Percentiles rank a stretch among this genome's conserved stretches.
Evolutionary conservation across 768 basidiomycete genomes (phyloP).

Genomic region (Lactifluus hygrophoroides): DNA sequence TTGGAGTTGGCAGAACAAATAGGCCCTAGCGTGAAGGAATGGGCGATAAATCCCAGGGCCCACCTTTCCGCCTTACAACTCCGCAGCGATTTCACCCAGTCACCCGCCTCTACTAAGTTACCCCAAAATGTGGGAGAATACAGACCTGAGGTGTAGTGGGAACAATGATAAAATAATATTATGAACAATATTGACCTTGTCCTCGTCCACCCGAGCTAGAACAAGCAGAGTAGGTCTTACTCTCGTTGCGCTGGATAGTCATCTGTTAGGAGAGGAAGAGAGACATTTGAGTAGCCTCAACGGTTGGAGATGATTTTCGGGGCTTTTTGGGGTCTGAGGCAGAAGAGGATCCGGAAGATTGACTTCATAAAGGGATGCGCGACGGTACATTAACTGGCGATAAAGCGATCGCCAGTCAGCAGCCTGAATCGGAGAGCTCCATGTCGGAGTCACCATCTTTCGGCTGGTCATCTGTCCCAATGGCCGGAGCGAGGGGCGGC

Average conservation of each 20-base stretch:
- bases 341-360: neutral
- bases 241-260: neutral
- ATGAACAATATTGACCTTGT: neutral
- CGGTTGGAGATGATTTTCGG: no score
- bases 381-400: neutral
- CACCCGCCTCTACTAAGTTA: neutral
- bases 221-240: neutral
- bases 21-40: neutral
- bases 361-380: neutral
- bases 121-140: neutral
- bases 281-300: no score
- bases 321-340: no score
- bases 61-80: neutral
- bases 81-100: neutral
- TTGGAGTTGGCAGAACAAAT: neutral
- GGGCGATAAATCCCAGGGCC: neutral
- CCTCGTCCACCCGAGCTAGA: neutral
- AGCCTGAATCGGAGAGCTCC: constrained; percentile 30
- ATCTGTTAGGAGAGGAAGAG: neutral
- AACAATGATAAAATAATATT: no score
- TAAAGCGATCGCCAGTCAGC: neutral
- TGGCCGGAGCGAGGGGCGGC: neutral
- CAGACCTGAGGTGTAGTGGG: no score
- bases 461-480: neutral
- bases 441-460: constrained; percentile 25